A percentile compares a stretch with the other conserved stretches of the same genome.
Evolutionary conservation across 768 basidiomycete genomes (phyloP).

Genomic region (Pleurotus ostreatus): DNA sequence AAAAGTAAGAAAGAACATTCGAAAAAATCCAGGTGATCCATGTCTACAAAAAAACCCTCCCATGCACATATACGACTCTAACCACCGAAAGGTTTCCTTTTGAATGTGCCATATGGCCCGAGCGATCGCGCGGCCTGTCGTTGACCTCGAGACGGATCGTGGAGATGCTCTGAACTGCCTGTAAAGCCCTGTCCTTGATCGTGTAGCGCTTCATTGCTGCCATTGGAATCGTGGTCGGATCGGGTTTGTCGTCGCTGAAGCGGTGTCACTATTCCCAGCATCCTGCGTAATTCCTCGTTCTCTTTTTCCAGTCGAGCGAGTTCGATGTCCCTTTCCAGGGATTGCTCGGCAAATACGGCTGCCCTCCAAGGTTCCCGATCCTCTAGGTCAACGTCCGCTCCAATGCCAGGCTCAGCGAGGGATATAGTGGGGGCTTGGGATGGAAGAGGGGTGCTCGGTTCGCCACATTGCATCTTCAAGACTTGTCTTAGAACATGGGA

Average conservation of each 20-base stretch:
- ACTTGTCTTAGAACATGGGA: constrained; percentile 67
- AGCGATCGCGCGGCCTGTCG: constrained; percentile 10
- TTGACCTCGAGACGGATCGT: background rate
- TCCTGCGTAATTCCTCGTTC: constrained; percentile 73
- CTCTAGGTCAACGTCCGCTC: constrained; percentile 24
- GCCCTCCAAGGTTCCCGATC: constrained; percentile 37
- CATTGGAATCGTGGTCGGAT: background rate
- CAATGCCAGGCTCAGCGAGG: background rate
- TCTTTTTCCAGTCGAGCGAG: constrained; percentile 83
- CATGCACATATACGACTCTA: background rate
- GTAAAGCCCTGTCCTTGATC: background rate
- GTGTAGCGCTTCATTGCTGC: constrained; percentile 1
- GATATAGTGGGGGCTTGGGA: constrained; percentile 5
- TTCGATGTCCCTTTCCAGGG: constrained; percentile 88
- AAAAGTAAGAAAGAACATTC: background rate
- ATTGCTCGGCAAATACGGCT: constrained; percentile 52
- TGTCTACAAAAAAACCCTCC: background rate
- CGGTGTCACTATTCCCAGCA: constrained; percentile 51
- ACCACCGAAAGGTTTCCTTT: constrained; percentile 26
- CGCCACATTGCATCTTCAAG: constrained; percentile 67
- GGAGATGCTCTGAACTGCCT: background rate
- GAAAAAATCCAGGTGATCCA: constrained; percentile 1
- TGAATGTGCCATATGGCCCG: constrained; percentile 42
- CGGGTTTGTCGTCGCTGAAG: constrained; percentile 16
- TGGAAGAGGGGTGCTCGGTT: constrained; percentile 26